phyloP scores from a whole-genome alignment of 768 basidiomycete genomes.

The Boletus edulis region DNA sequence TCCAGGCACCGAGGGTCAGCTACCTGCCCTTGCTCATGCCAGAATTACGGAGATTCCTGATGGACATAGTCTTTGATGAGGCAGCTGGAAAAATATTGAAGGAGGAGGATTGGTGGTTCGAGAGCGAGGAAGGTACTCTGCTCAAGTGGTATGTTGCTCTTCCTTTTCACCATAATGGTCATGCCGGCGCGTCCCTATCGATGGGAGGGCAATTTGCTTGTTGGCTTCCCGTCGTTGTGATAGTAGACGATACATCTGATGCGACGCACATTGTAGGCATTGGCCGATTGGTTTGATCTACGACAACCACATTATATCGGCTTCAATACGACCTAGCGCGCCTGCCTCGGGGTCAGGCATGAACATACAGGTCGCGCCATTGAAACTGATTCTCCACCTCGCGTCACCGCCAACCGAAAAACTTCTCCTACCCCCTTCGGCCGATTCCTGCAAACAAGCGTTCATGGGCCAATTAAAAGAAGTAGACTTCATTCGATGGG shows the following conservation, averaged over 20 bases:
- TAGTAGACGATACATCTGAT: conserved; percentile 8
- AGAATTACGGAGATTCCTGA: conserved; percentile 83
- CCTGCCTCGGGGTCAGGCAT: conserved; percentile 40
- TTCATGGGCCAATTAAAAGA: conserved; percentile 97
- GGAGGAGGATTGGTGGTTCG: conserved; percentile 98
- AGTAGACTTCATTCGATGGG: conserved; percentile 96
- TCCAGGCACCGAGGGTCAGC: conserved; percentile 87
- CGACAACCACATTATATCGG: conserved; percentile 73
- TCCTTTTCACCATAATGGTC: not conserved
- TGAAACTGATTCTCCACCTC: conserved; percentile 84
- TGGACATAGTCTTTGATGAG: conserved; percentile 92
- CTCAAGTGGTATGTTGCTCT: conserved; percentile 75
- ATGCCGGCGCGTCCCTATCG: not conserved
- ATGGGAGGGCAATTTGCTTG: not conserved
- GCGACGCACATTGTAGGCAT: conserved; percentile 61
- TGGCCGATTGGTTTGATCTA: conserved; percentile 97
- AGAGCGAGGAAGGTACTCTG: conserved; percentile 76
- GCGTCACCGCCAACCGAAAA: conserved; percentile 86
- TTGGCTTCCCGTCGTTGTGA: not conserved
- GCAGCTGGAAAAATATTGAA: conserved; percentile 69
- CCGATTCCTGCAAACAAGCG: conserved; percentile 87
- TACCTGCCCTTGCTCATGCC: conserved; percentile 92
- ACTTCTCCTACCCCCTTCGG: conserved; percentile 72
- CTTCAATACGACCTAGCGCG: conserved; percentile 45
- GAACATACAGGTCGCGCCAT: conserved; percentile 46